Percentiles rank a stretch among this genome's conserved stretches.
These are phyloP conservation scores for Anthoceros angustus DNA, from an alignment of 225 moss, liverwort and hornwort species.

Conservation along the genomic window DNA sequence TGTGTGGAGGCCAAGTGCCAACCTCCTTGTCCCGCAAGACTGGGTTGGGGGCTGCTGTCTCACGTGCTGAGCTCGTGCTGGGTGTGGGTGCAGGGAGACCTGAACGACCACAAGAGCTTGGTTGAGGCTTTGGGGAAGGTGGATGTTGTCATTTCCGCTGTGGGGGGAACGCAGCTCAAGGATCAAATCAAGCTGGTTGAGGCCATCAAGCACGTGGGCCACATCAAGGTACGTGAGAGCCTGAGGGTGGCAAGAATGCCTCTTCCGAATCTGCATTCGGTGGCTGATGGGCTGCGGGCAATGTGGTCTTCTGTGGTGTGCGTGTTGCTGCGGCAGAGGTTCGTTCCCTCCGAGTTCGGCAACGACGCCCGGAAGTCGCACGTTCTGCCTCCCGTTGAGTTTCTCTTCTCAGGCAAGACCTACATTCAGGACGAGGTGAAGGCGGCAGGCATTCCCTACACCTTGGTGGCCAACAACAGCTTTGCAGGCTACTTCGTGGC, in stretches of 20 bases:
- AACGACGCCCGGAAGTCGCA: constrained; percentile 14
- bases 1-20: background rate
- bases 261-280: no score
- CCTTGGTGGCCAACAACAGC: constrained; percentile 9
- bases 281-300: background rate
- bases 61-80: background rate
- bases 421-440: constrained; percentile 15
- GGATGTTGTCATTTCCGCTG: constrained; percentile 21
- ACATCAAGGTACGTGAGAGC: constrained; percentile 21
- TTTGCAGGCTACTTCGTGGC: constrained; percentile 11
- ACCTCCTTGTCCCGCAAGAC: background rate
- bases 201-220: constrained; percentile 25
- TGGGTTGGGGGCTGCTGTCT: background rate
- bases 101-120: constrained; percentile 15
- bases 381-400: background rate
- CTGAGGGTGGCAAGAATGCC: no score
- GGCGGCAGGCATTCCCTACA: constrained; percentile 18
- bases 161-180: background rate
- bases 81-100: constrained; percentile 12
- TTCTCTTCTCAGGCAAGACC: background rate
- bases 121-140: constrained; percentile 17
- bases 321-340: constrained; percentile 12
- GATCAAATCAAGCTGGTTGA: constrained; percentile 12
- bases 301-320: background rate
- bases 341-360: constrained; percentile 22